phyloP scores from a whole-genome alignment of 345 rosid genomes.

The Lumnitzera littorea region DNA sequence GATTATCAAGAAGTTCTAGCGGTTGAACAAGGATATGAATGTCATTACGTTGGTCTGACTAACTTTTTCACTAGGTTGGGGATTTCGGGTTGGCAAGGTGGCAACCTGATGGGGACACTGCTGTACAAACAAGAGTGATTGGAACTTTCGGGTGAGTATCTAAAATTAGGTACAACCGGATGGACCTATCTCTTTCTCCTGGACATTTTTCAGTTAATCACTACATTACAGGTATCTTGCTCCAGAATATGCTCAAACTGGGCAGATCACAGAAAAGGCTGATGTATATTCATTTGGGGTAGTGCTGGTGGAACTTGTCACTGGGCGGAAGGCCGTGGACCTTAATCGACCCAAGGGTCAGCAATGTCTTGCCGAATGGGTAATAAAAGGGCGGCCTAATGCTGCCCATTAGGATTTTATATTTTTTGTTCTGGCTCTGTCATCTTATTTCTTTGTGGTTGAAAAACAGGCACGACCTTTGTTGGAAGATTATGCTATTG shows the following conservation, averaged over 20 bases:
- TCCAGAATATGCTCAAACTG: conserved; percentile 96
- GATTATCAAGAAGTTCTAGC: background rate
- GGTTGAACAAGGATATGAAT: background rate
- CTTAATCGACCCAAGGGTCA: conserved; percentile 90
- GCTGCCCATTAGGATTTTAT: background rate
- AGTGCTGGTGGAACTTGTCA: conserved; percentile 90
- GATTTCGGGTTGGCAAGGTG: conserved; percentile 99
- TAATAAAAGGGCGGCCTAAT: conserved; percentile 19
- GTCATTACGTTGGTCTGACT: background rate
- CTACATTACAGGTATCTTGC: conserved; percentile 70
- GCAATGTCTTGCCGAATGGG: conserved; percentile 99
- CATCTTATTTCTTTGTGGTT: background rate
- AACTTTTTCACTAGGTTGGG: conserved; percentile 54
- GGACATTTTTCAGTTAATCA: background rate
- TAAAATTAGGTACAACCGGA: background rate
- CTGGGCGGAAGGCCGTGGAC: conserved; percentile 95
- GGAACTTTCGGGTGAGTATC: conserved; percentile 92
- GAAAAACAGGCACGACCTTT: conserved; percentile 80
- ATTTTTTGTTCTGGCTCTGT: background rate
- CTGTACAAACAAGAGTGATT: conserved; percentile 92
- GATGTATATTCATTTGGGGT: conserved; percentile 98
- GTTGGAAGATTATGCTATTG: conserved; percentile 78
- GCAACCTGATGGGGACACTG: conserved; percentile 98
- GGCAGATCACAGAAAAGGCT: conserved; percentile 96
- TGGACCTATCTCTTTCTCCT: too few relatives aligned